These are phyloP conservation scores for Eragrostis nindensis DNA, from an alignment of 176 grass and related monocot genomes.

Conservation along the genomic window DNA sequence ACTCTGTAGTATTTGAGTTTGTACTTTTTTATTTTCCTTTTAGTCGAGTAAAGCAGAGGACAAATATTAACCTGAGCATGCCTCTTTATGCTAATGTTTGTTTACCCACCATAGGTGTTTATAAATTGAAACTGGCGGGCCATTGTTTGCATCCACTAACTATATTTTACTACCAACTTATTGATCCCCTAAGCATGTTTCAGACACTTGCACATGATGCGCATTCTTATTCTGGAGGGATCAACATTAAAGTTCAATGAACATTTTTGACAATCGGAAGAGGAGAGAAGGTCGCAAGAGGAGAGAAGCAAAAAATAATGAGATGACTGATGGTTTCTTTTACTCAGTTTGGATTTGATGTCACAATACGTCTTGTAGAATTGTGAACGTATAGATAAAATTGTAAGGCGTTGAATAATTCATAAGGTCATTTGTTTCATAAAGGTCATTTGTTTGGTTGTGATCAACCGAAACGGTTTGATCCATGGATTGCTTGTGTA, in stretches of 20 bases:
- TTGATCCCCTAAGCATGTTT: conserved; percentile 27
- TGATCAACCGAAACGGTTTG: background rate
- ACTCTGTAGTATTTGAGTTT: background rate
- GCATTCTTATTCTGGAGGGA: conserved; percentile 56
- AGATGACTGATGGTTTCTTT: conserved; percentile 10
- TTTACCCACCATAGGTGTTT: conserved; percentile 3
- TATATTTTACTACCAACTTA: conserved; percentile 21
- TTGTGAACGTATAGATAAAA: background rate
- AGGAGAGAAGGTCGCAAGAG: background rate
- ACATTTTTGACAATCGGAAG: background rate
- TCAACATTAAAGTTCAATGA: conserved; percentile 1
- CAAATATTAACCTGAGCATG: background rate
- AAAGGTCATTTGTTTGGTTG: background rate
- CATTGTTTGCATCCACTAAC: conserved; percentile 2
- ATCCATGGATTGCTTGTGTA: background rate
- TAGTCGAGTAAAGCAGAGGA: background rate
- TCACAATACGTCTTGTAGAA: background rate
- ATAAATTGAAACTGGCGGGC: background rate
- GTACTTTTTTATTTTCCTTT: background rate
- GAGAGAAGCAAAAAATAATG: background rate
- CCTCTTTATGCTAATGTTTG: conserved; percentile 2
- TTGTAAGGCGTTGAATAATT: conserved; percentile 1
- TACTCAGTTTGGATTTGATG: background rate
- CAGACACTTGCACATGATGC: conserved; percentile 77
- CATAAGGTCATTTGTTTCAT: too few relatives aligned